Evolutionary conservation across 768 basidiomycete species (phyloP).

Genomic region (Termitomyces sp.): DNA sequence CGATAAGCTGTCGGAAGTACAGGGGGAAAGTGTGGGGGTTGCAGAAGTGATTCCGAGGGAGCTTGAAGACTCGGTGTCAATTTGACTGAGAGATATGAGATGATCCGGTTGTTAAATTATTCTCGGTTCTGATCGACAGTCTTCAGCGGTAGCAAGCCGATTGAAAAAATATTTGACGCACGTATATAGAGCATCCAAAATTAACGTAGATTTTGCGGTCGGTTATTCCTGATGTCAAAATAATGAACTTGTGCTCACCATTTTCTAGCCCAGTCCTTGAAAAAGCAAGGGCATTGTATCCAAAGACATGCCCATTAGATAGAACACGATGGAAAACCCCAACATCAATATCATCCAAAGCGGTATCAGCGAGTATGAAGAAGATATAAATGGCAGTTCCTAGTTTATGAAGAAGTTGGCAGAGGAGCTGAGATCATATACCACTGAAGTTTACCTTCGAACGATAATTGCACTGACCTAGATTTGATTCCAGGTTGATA

Average conservation of each 20-base stretch:
- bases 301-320: conserved; percentile 13
- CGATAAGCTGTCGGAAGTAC: background rate
- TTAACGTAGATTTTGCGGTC: background rate
- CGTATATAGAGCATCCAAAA: conserved; percentile 19
- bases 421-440: too few species aligned
- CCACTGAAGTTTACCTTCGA: background rate
- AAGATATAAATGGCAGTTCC: conserved; percentile 31
- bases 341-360: conserved; percentile 19
- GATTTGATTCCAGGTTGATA: background rate
- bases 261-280: conserved; percentile 20
- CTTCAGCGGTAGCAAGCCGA: too few species aligned
- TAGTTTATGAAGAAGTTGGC: background rate
- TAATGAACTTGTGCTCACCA: conserved; percentile 20
- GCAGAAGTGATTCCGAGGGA: background rate
- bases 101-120: too few species aligned
- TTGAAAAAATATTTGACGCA: background rate
- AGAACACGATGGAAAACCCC: conserved; percentile 22
- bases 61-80: background rate
- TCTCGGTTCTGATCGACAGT: too few species aligned
- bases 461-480: background rate
- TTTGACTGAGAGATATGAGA: background rate
- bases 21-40: background rate
- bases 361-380: conserved; percentile 20
- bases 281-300: conserved; percentile 25
- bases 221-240: conserved; percentile 22